phyloP scores from a whole-genome alignment of 805 yeast genomes.

The Lachancea dasiensis region DNA sequence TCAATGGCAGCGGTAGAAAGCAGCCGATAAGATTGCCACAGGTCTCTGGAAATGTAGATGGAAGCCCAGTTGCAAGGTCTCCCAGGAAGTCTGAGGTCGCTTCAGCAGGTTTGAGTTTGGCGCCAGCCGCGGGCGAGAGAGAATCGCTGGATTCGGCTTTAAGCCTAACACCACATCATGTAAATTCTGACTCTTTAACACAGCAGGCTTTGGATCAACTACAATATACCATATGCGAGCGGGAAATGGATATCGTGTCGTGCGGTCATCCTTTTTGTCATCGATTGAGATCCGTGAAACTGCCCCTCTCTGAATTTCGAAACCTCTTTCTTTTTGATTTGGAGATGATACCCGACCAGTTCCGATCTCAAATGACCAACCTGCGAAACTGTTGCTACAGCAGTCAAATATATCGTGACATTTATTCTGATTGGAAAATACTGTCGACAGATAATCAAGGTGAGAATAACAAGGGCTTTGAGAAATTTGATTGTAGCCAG shows the following conservation, averaged over 20 bases:
- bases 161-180: neutral
- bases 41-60: neutral
- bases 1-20: neutral
- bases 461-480: neutral
- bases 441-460: neutral
- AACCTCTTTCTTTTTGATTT: conserved; percentile 28
- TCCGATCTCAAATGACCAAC: conserved; percentile 13
- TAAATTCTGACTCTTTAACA: conserved; percentile 10
- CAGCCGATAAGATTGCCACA: neutral
- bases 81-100: no score
- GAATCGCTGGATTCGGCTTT: no score
- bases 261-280: conserved; percentile 22
- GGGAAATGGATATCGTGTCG: conserved; percentile 11
- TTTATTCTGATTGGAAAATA: conserved; percentile 21
- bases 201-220: conserved; percentile 16
- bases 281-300: conserved; percentile 1
- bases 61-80: neutral
- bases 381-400: conserved; percentile 28
- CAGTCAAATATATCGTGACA: conserved; percentile 19
- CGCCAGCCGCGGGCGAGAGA: neutral
- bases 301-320: conserved; percentile 6
- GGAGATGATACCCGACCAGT: conserved; percentile 24
- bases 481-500: conserved; percentile 1
- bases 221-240: conserved; percentile 14
- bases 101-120: no score